Percentiles rank a stretch among this genome's conserved stretches.
These are phyloP conservation scores for Trifolium subterraneum DNA, from an alignment of 306 rosid genomes.

Conservation along the genomic window DNA sequence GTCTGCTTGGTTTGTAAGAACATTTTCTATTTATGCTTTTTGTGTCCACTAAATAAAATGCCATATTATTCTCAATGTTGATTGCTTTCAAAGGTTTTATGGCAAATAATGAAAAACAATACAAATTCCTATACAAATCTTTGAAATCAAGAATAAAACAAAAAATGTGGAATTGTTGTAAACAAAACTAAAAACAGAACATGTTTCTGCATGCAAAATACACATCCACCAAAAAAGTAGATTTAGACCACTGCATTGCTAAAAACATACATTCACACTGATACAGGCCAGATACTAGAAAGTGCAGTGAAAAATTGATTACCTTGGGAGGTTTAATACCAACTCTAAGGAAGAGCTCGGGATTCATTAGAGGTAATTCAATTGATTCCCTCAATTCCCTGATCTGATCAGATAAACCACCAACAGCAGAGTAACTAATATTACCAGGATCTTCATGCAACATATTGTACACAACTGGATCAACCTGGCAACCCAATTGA, in stretches of 20 bases:
- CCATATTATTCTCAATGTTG: not conserved
- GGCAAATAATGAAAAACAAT: not conserved
- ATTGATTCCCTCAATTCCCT: slow-evolving; percentile 95
- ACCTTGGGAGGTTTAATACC: slow-evolving; percentile 99
- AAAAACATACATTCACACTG: slow-evolving; percentile 6
- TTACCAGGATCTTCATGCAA: slow-evolving; percentile 98
- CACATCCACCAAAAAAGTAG: not conserved
- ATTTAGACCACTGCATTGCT: not conserved
- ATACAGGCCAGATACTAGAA: slow-evolving; percentile 6
- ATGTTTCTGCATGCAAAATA: not conserved
- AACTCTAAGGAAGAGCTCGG: slow-evolving; percentile 93
- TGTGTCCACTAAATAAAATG: not conserved
- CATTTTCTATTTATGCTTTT: not conserved
- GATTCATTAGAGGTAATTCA: slow-evolving; percentile 95
- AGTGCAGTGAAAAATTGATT: slow-evolving; percentile 18
- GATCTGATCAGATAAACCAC: slow-evolving; percentile 96
- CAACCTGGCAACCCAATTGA: slow-evolving; percentile 66
- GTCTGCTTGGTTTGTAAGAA: not conserved
- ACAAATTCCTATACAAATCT: not conserved
- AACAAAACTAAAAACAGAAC: not conserved
- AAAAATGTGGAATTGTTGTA: not conserved
- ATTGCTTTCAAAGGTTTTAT: not conserved
- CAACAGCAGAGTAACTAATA: slow-evolving; percentile 98
- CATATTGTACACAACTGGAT: slow-evolving; percentile 95
- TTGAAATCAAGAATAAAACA: not conserved